These are phyloP conservation scores for Aspergillus quadrilineatus DNA, from an alignment of 2,329 filamentous ascomycete species.

Conservation along the genomic window DNA sequence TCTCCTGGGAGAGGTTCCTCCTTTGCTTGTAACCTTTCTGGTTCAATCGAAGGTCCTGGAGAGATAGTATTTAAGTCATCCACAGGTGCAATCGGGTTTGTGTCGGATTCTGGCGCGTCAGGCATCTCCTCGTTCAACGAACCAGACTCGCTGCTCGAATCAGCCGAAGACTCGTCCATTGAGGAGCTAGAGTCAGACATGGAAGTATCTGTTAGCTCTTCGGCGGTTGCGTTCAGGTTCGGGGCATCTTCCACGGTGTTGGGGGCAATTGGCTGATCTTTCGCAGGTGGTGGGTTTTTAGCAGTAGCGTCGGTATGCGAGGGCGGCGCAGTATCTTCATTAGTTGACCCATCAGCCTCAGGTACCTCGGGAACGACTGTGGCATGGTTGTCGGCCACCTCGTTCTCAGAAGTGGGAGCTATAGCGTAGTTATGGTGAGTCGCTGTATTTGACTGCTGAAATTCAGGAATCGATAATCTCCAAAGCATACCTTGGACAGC, in stretches of 20 bases:
- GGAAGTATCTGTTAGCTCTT: slow-evolving; percentile 20
- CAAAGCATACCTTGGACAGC: slow-evolving; percentile 23
- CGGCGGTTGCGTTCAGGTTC: slow-evolving; percentile 14
- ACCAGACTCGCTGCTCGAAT: slow-evolving; percentile 22
- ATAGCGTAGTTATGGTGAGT: slow-evolving; percentile 5
- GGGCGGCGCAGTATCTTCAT: background rate
- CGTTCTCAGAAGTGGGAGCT: slow-evolving; percentile 5
- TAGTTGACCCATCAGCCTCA: background rate
- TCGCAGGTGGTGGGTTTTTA: background rate
- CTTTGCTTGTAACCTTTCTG: background rate
- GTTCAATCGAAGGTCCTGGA: slow-evolving; percentile 4
- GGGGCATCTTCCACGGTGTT: slow-evolving; percentile 8
- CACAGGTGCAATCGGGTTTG: background rate
- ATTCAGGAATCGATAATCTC: slow-evolving; percentile 2
- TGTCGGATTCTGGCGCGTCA: slow-evolving; percentile 3
- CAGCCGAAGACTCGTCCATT: slow-evolving; percentile 41
- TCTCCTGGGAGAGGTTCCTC: slow-evolving; percentile 6
- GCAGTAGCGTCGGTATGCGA: background rate
- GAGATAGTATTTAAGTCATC: background rate
- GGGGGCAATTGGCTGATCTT: slow-evolving; percentile 4
- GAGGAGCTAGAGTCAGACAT: slow-evolving; percentile 32
- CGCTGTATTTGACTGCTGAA: background rate
- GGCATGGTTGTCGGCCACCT: background rate
- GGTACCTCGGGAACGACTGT: background rate
- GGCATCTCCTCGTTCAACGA: slow-evolving; percentile 19